Evolutionary conservation across 164 flowering plant genomes (phyloP).

Genomic region (Tetracentron sinense): DNA sequence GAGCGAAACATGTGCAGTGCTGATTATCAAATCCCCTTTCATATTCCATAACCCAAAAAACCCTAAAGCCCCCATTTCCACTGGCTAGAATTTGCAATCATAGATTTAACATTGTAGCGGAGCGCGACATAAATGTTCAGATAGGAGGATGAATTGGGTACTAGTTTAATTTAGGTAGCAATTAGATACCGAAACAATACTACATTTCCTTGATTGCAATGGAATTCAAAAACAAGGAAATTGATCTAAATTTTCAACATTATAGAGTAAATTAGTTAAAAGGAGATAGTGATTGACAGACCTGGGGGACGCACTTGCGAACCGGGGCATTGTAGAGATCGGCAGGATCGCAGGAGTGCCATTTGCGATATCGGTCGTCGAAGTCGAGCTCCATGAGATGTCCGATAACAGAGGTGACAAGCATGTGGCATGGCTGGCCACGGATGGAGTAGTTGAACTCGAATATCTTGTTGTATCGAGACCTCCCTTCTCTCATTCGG

Average conservation of each 20-base stretch:
- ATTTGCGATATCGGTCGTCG: conserved; percentile 70
- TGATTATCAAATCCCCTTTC: no score
- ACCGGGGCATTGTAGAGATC: conserved; percentile 75
- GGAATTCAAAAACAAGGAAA: background rate
- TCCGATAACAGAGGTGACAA: conserved; percentile 88
- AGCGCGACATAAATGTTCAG: background rate
- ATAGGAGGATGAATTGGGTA: no score
- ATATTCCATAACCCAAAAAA: no score
- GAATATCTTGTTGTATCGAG: conserved; percentile 80
- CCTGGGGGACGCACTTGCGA: conserved; percentile 77
- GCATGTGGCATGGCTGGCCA: conserved; percentile 63
- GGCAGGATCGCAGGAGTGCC: conserved; percentile 90
- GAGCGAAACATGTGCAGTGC: no score
- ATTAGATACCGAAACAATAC: background rate
- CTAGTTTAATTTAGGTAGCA: no score
- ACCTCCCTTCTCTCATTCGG: conserved; percentile 62
- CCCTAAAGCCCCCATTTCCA: background rate
- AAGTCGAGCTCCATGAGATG: conserved; percentile 97
- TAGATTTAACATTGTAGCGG: background rate
- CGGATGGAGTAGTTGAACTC: conserved; percentile 73
- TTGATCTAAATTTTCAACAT: background rate
- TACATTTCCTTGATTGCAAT: background rate
- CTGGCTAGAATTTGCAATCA: background rate
- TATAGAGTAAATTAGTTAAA: no score
- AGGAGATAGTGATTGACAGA: conserved; percentile 1